Evolutionary conservation across 768 basidiomycete genomes (phyloP).

Genomic region (Sporobolomyces pararoseus): DNA sequence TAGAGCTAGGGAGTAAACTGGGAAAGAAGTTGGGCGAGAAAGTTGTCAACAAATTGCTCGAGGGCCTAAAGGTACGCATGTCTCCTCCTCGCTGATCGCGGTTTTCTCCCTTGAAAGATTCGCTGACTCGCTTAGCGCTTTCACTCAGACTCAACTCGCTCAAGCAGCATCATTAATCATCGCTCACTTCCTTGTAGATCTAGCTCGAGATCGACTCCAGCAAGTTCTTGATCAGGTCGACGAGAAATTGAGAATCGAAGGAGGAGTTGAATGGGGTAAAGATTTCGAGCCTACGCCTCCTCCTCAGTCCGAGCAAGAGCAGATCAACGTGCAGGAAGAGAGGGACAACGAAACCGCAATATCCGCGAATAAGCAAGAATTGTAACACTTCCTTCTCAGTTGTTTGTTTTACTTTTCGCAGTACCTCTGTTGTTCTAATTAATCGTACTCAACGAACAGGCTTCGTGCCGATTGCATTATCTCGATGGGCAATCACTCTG

Average conservation of each 20-base stretch:
- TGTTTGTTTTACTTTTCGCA: too few species aligned
- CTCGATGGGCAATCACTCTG: too few species aligned
- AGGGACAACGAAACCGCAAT: too few species aligned
- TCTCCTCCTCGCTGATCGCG: background rate
- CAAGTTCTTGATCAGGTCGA: slow-evolving; percentile 25
- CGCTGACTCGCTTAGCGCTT: background rate
- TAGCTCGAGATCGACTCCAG: slow-evolving; percentile 19
- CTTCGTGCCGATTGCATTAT: too few species aligned
- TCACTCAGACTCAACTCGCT: slow-evolving; percentile 16
- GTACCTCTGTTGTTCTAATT: too few species aligned
- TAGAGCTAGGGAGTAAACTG: slow-evolving; percentile 22
- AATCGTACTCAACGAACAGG: too few species aligned
- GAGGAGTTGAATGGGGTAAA: slow-evolving; percentile 29
- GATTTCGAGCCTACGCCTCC: background rate
- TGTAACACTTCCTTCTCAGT: too few species aligned
- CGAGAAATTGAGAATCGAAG: slow-evolving; percentile 16
- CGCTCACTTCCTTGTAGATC: slow-evolving; percentile 32
- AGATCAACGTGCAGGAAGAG: too few species aligned
- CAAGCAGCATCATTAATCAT: slow-evolving; percentile 18
- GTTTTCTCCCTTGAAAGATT: background rate
- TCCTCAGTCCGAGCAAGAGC: too few species aligned
- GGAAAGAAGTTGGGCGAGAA: slow-evolving; percentile 23
- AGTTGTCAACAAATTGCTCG: slow-evolving; percentile 33
- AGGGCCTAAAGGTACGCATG: slow-evolving; percentile 19
- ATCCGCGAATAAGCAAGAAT: too few species aligned